Percentiles rank a stretch among this genome's conserved stretches.
These are phyloP conservation scores for Psophocarpus tetragonolobus DNA, from an alignment of 306 rosid genomes.

Conservation along the genomic window DNA sequence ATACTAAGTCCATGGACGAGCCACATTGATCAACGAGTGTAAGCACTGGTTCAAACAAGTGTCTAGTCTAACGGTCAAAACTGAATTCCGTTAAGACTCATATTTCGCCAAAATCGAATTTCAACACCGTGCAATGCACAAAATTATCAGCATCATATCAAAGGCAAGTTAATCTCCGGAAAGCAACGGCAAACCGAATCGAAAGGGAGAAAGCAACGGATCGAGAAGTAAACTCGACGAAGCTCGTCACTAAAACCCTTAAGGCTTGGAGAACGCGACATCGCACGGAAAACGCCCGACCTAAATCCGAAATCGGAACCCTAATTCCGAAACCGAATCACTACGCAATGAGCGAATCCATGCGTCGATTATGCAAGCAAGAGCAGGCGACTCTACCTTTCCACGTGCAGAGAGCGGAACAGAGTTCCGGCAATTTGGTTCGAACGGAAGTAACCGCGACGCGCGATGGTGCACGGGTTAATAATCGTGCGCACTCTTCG, in stretches of 20 bases:
- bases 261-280: constrained; percentile 43
- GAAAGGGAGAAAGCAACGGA: constrained; percentile 49
- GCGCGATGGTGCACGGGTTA: constrained; percentile 42
- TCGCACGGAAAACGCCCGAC: constrained; percentile 36
- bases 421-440: constrained; percentile 40
- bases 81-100: constrained; percentile 37
- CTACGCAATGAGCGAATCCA: constrained; percentile 51
- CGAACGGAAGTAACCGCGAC: constrained; percentile 23
- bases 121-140: constrained; percentile 35
- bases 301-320: constrained; percentile 57
- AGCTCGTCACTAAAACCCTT: constrained; percentile 65
- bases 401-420: constrained; percentile 28
- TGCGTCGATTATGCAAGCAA: constrained; percentile 37
- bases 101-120: constrained; percentile 29
- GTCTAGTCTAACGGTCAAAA: constrained; percentile 42
- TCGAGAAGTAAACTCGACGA: constrained; percentile 56
- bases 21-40: constrained; percentile 25
- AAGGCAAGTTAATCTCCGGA: constrained; percentile 34
- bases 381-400: constrained; percentile 56
- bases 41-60: constrained; percentile 32
- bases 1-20: constrained; percentile 11
- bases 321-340: constrained; percentile 42
- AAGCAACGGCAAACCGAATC: constrained; percentile 37
- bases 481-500: constrained; percentile 53
- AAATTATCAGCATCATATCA: constrained; percentile 35